Evolutionary conservation across 208 protist genomes (phyloP).

Genomic region (Angomonas desouzai): DNA sequence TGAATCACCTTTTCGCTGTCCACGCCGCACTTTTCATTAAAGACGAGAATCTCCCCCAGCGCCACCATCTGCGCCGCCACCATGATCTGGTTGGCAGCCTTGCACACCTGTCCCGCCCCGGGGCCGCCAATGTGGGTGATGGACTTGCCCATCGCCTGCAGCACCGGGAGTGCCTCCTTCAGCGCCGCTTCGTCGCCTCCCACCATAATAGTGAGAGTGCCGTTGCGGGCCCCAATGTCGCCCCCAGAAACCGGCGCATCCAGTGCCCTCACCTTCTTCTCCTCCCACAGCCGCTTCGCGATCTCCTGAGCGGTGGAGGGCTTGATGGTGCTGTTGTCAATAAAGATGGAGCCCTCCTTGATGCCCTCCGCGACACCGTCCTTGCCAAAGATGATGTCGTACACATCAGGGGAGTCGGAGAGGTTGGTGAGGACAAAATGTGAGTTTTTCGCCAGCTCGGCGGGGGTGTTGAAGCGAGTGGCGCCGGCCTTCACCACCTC

Average conservation of each 20-base stretch:
- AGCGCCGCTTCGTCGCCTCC: constrained; percentile 87
- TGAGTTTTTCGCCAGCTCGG: constrained; percentile 69
- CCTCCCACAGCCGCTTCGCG: constrained; percentile 62
- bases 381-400: constrained; percentile 77
- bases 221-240: constrained; percentile 92
- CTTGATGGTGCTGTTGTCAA: constrained; percentile 96
- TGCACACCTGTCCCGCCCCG: constrained; percentile 94
- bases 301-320: constrained; percentile 90
- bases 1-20: constrained; percentile 76
- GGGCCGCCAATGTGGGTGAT: constrained; percentile 84
- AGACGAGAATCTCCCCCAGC: constrained; percentile 93
- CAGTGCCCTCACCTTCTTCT: constrained; percentile 72
- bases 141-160: constrained; percentile 77
- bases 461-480: constrained; percentile 49
- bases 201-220: constrained; percentile 93
- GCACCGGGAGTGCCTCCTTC: constrained; percentile 59
- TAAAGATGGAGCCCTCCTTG: constrained; percentile 62
- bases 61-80: constrained; percentile 93
- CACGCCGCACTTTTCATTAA: constrained; percentile 89
- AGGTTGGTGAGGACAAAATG: constrained; percentile 94
- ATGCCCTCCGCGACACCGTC: constrained; percentile 80
- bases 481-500: constrained; percentile 79
- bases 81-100: constrained; percentile 96
- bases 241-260: constrained; percentile 96
- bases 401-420: constrained; percentile 88